phyloP scores from a whole-genome alignment of 345 rosid genomes.

The Eucalyptus microcorys region DNA sequence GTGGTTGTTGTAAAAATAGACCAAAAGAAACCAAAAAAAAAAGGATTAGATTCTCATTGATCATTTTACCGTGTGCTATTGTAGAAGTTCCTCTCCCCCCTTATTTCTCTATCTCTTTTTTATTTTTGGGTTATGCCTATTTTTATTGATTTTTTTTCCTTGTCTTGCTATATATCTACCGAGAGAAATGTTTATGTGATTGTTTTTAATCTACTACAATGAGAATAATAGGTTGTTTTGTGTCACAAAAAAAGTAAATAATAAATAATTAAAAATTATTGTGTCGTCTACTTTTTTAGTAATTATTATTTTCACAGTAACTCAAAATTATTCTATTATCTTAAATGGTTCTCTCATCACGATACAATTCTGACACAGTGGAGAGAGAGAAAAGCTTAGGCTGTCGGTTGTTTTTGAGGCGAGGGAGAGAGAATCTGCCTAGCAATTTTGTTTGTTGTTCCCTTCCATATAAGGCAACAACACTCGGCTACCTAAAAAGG shows the following conservation, averaged over 20 bases:
- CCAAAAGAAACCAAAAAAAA: neutral
- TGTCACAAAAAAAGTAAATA: too few relatives aligned
- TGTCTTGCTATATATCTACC: neutral
- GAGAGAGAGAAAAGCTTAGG: neutral
- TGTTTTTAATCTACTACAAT: too few relatives aligned
- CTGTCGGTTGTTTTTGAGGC: slow-evolving; percentile 35
- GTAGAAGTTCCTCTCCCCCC: neutral
- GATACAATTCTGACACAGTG: neutral
- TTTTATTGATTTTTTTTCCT: neutral
- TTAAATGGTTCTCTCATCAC: neutral
- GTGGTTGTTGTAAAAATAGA: neutral
- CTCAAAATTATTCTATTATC: too few relatives aligned
- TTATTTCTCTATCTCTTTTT: slow-evolving; percentile 8
- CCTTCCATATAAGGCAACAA: slow-evolving; percentile 26
- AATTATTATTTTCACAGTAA: too few relatives aligned
- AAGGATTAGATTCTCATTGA: neutral
- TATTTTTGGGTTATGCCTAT: neutral
- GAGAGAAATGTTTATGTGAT: neutral
- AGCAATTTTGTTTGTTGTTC: slow-evolving; percentile 12
- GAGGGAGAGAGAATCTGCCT: slow-evolving; percentile 2
- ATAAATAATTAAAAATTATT: too few relatives aligned
- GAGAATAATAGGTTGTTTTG: too few relatives aligned
- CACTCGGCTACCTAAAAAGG: slow-evolving; percentile 22
- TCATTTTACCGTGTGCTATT: slow-evolving; percentile 4
- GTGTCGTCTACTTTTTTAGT: too few relatives aligned